A percentile compares a stretch with the other conserved stretches of the same genome.
phyloP scores from a whole-genome alignment of 2,329 filamentous ascomycete genomes.

The Lachnellula subtilissima region DNA sequence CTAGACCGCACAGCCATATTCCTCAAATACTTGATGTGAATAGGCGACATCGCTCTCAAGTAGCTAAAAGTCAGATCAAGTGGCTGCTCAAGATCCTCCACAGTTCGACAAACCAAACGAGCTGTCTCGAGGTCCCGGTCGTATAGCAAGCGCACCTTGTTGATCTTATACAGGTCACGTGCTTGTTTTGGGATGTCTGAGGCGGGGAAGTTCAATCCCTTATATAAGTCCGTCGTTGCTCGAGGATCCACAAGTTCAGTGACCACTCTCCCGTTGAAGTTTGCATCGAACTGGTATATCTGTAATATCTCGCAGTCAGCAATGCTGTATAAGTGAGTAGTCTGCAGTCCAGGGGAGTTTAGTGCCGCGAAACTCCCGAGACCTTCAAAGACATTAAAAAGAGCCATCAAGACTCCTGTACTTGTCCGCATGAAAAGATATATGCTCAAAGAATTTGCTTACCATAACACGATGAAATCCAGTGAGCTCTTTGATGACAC shows the following conservation, averaged over 20 bases:
- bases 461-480: constrained; percentile 85
- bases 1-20: constrained; percentile 92
- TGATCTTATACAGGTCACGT: constrained; percentile 82
- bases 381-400: no score
- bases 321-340: no score
- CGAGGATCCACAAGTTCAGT: constrained; percentile 79
- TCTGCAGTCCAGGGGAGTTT: no score
- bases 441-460: not conserved
- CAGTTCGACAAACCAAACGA: constrained; percentile 72
- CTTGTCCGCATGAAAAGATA: no score
- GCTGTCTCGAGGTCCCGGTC: constrained; percentile 77
- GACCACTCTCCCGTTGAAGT: constrained; percentile 81
- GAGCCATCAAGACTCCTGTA: no score
- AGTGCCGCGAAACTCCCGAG: no score
- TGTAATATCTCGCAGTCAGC: not conserved
- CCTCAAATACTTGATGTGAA: constrained; percentile 78
- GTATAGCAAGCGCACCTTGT: constrained; percentile 83
- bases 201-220: constrained; percentile 82
- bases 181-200: constrained; percentile 83
- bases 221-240: constrained; percentile 77
- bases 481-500: constrained; percentile 82
- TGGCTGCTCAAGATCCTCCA: constrained; percentile 67
- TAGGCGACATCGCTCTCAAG: constrained; percentile 83
- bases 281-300: constrained; percentile 80
- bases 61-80: constrained; percentile 70